Base-by-base conservation (phyloP, 2,329 filamentous ascomycete genomes). In the Penicillium digitatum region DNA sequence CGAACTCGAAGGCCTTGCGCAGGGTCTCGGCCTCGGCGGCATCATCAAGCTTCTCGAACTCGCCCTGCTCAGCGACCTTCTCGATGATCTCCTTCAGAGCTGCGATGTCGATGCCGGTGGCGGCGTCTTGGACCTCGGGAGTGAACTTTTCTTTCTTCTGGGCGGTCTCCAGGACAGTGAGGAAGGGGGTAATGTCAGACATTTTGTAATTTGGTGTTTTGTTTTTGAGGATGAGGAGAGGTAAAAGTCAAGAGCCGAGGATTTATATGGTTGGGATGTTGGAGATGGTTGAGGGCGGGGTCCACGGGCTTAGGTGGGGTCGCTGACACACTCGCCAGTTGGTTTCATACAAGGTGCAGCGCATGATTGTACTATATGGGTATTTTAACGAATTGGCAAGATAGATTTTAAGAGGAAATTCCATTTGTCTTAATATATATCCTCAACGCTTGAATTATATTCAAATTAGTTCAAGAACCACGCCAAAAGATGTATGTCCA, bases 1-100 rank as follows among this genome's bases (percentile, higher is more conserved):
- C 69, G 48, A 68, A 72, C 60, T 70, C 66, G 40, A 71, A 71
- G 1, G 62, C 69, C 42, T 59, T 50, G 48, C 57, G 46, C 24
- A 63, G 59, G n/a, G 59, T 55, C 14, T 51, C 47, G 14, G 51
- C 56, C 54, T 62, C 58, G 12, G 60, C 51, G 12, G 48, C 57
- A 32, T 62, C 61, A 29, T 45, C 31, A 42, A 59, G 39, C 31
- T 52, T 60, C 11, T 60, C 59, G 24, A 55, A 56, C 47, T 58
- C 56, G n/a, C 46, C 60, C 52, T 57, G 57, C 31, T 56, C 60
- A 14, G 54, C 18, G 39, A 56, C 60, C 29, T 59, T 56, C 43
- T 47, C 57, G 44, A 54, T 49, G 39, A 60, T 51, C 2, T 60
- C 62, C 54, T 68, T 67, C 26, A 71, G 60, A 22, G 62, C 61